Base-by-base conservation (phyloP, 177 flowering plant species). In the Vitis hybrid region DNA sequence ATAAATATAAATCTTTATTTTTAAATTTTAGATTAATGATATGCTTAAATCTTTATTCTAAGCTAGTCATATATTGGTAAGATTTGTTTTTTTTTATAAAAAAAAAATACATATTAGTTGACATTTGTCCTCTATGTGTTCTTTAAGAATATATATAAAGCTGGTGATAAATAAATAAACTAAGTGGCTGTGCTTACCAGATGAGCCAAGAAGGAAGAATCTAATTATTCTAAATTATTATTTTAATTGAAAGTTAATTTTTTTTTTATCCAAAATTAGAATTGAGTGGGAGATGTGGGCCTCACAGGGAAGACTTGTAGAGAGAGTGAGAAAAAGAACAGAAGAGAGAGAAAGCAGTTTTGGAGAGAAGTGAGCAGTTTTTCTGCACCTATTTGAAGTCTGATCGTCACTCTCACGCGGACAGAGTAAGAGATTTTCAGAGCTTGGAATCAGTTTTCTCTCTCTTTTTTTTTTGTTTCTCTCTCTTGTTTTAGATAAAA, bases 381-480 rank as follows among this genome's bases (percentile, higher is more conserved):
- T 34, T 70, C 64, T 56, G 68, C 65, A 55, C 65, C 57, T 65
- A 69, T 75, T 65, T 70, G 51, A 68, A 51, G 68, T 13, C 65
- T 17, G n/a, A 55, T 57, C 54, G 71, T 74, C 72, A 64, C 72
- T 69, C 71, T 74, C 69, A 74, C 76, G 76, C 76, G 66, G 45
- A 56, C 51, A 48, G 49, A 51, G 48, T 32, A 45, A 58, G 51
- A 12, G 62, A 50, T 56, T 60, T 56, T 63, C 76, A 64, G 34
- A 49, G 13, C 51, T 49, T 51, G 56, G n/a, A 56, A 30, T 51
- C 48, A 58, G 59, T 15, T 39, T n/a, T 15, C 51, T 32, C 59
- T 11, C 39, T 74, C 76, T 56, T 13, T 64, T 4, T 39, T 4
- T 11, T 17, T 51, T 54, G n/a, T 15, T 34, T 17, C 15, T 3